These are phyloP conservation scores for Cercophora newfieldiana DNA, from an alignment of 495 filamentous ascomycete species.

Conservation along the genomic window DNA sequence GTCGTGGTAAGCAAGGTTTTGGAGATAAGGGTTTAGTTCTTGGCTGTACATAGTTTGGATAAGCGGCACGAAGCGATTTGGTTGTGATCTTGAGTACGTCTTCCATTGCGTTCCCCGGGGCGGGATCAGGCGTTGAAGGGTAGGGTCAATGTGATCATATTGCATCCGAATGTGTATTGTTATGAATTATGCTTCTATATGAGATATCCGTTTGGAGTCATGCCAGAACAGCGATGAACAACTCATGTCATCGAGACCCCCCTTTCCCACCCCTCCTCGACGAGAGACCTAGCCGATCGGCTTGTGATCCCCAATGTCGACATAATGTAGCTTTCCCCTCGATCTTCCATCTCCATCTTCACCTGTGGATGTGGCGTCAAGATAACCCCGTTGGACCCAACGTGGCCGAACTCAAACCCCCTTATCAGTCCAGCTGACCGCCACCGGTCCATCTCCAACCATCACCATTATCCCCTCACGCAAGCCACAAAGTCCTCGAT, in stretches of 20 bases:
- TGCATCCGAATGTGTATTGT: not conserved
- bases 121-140: not conserved
- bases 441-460: no score
- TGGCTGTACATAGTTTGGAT: slow-evolving; percentile 4
- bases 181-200: not conserved
- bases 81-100: not conserved
- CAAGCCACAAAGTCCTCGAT: not conserved
- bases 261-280: no score
- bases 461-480: no score
- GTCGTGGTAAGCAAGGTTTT: slow-evolving; percentile 39
- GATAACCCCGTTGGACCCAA: not conserved
- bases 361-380: not conserved
- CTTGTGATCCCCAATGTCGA: not conserved
- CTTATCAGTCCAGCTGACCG: not conserved
- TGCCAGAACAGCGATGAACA: no score
- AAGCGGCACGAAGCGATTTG: not conserved
- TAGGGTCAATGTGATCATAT: not conserved
- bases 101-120: not conserved
- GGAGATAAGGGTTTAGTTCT: not conserved
- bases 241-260: no score
- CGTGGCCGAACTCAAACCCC: not conserved
- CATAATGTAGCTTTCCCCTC: not conserved
- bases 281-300: no score
- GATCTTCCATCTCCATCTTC: not conserved
- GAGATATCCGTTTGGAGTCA: no score